Evolutionary conservation across 176 grass and related monocot genomes (phyloP), one percentile per base, ranked within the genome.

Genomic region (Triticum dicoccoides): DNA sequence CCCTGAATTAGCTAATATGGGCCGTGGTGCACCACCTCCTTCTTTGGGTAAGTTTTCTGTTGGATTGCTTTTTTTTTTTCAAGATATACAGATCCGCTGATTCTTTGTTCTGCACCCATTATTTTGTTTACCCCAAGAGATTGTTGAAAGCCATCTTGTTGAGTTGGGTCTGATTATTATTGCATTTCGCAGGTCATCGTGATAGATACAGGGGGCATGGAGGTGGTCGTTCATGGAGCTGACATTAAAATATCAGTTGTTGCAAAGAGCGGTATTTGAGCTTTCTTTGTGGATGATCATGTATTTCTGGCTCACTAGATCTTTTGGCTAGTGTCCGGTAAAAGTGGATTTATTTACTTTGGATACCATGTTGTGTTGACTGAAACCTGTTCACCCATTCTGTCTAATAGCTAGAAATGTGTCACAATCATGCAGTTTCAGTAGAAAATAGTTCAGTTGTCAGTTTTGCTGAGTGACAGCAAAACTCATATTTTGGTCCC

Each of bases 1-100:
- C 81, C 88, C 95, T 51, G 96, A 97, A 59, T 91, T 94, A 69
- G 85, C 92, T 59, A 90, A 80, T 86, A 96, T 99, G 94, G 92
- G 90, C 27, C 94, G 89, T 61, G 96, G 93, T 42, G 92, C 90
- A 11, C 92, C 83, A 41, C 94, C 92, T 51, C 84, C 92, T 67
- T 87, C 92, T 66, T 66, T 90, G 86, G 94, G 97, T 93, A 65
- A 67, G 78, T 85, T 29, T 82, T 10, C 38, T 42, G 51, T 56
- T 71, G 5, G 5, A 38, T 15, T 11, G 9, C 13, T 52, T 51
- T 61, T 76, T 66, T 66, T 91, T 76, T 59, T 80, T 24, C 5
- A 69, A 34, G 8, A 51, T 82, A 52, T 77, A 18, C 21, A 32
- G 7, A 89, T 58, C 54, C 24, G 42, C 37, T 72, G 21, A 61